phyloP scores from a whole-genome alignment of 495 filamentous ascomycete genomes.

The Cudoniella acicularis region DNA sequence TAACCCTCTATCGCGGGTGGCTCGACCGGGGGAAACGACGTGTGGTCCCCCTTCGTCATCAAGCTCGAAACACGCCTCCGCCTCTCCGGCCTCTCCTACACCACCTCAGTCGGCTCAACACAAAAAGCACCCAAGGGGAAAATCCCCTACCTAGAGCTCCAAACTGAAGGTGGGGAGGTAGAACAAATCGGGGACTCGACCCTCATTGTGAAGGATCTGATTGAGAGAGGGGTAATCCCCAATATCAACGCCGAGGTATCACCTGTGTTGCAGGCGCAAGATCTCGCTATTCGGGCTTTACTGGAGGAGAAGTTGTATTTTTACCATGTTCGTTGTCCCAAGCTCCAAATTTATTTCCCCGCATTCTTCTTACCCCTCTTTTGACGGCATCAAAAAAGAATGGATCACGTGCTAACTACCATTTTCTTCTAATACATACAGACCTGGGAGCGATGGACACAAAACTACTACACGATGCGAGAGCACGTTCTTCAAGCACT shows the following conservation, averaged over 20 bases:
- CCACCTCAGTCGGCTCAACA: conserved; percentile 37
- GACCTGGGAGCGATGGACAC: conserved; percentile 48
- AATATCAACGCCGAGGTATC: conserved; percentile 45
- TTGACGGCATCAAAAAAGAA: not conserved
- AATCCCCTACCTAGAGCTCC: conserved; percentile 51
- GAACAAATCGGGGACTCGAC: conserved; percentile 41
- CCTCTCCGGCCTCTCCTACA: conserved; percentile 46
- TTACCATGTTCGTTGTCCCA: conserved; percentile 35
- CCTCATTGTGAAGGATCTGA: conserved; percentile 47
- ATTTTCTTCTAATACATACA: no score
- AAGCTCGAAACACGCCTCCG: conserved; percentile 64
- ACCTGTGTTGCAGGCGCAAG: conserved; percentile 36
- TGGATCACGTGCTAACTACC: not conserved
- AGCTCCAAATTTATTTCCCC: not conserved
- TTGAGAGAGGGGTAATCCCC: conserved; percentile 35
- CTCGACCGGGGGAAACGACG: conserved; percentile 24
- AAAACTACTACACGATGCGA: conserved; percentile 62
- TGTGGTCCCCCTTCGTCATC: conserved; percentile 62
- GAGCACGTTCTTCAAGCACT: conserved; percentile 42
- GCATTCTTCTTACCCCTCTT: not conserved
- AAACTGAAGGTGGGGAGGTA: not conserved
- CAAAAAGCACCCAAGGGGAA: conserved; percentile 50
- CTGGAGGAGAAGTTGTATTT: conserved; percentile 62
- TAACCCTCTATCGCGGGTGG: conserved; percentile 1
- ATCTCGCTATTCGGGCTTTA: conserved; percentile 49